Percentiles rank a stretch among this genome's conserved stretches.
Conservation (phyloP, 805 yeast genomes). For the Starmerella stigmatis region DNA sequence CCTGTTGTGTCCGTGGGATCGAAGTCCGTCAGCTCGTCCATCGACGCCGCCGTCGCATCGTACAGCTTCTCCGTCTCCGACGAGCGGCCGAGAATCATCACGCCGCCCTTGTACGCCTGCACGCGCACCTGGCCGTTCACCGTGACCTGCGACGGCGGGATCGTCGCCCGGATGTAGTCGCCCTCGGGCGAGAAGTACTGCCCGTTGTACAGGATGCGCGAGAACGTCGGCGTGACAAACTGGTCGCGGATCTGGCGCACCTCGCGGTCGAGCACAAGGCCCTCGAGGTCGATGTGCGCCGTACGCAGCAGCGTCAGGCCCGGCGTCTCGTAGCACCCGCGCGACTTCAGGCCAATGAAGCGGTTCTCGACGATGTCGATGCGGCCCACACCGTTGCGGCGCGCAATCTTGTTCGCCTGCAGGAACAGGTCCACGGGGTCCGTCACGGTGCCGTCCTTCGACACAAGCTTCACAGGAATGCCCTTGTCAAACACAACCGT, state of each 20-base stretch:
- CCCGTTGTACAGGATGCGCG: slow-evolving; percentile 89
- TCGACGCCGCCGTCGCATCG: slow-evolving; percentile 95
- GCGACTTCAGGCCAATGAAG: slow-evolving; percentile 95
- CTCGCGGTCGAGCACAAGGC: slow-evolving; percentile 93
- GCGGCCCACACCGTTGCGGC: slow-evolving; percentile 99
- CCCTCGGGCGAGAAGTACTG: slow-evolving; percentile 97
- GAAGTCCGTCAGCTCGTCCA: slow-evolving; percentile 98
- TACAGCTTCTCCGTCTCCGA: slow-evolving; percentile 92
- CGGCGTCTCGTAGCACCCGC: slow-evolving; percentile 99
- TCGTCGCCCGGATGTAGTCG: slow-evolving; percentile 71
- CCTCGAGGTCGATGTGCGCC: slow-evolving; percentile 94
- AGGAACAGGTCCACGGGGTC: slow-evolving; percentile 87
- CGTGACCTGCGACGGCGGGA: slow-evolving; percentile 84
- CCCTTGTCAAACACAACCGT: slow-evolving; percentile 76
- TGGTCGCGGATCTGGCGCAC: slow-evolving; percentile 94
- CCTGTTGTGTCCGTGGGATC: slow-evolving; percentile 95
- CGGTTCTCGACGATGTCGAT: slow-evolving; percentile 98
- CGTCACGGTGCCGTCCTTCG: slow-evolving; percentile 53
- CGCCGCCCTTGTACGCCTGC: slow-evolving; percentile 81
- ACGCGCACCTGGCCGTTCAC: slow-evolving; percentile 96
- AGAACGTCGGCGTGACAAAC: slow-evolving; percentile 86
- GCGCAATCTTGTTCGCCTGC: slow-evolving; percentile 87
- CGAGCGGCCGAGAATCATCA: slow-evolving; percentile 81
- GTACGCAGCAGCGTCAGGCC: slow-evolving; percentile 90
- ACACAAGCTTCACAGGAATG: slow-evolving; percentile 69